Evolutionary conservation across 495 filamentous ascomycete genomes (phyloP).

Genomic region (Bryoglossum gracile): DNA sequence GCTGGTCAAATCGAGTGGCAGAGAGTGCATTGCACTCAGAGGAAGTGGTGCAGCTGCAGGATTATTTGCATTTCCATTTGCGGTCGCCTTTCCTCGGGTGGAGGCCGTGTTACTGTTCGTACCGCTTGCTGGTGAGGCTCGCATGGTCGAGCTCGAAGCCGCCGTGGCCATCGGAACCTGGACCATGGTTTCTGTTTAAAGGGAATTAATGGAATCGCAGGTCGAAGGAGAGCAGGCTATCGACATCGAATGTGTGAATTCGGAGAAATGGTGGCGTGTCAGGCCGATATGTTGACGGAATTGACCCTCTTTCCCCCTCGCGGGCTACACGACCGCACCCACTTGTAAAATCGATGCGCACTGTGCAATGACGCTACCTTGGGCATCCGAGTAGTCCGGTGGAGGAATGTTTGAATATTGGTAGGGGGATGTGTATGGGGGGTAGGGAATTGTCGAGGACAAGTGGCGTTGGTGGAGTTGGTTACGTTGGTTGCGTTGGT

Average conservation of each 20-base stretch:
- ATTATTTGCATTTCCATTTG: constrained; percentile 47
- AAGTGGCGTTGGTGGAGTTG: too few relatives aligned
- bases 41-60: constrained; percentile 40
- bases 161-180: constrained; percentile 21
- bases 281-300: constrained; percentile 11
- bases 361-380: too few relatives aligned
- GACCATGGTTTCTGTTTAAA: constrained; percentile 18
- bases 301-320: constrained; percentile 5
- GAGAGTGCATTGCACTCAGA: constrained; percentile 44
- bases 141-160: constrained; percentile 26
- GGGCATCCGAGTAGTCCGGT: too few relatives aligned
- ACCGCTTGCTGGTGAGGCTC: constrained; percentile 40
- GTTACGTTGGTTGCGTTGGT: too few relatives aligned
- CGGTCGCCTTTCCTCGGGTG: constrained; percentile 35
- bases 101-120: constrained; percentile 28
- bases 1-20: constrained; percentile 74
- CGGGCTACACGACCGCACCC: constrained; percentile 4
- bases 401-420: too few relatives aligned
- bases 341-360: constrained; percentile 2
- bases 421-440: too few relatives aligned
- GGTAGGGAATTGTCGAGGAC: too few relatives aligned
- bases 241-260: constrained; percentile 20
- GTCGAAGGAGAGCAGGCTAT: constrained; percentile 8
- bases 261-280: constrained; percentile 1
- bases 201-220: constrained; percentile 3